Conservation (phyloP, 2,329 filamentous ascomycete species). For the Alternaria sp. region DNA sequence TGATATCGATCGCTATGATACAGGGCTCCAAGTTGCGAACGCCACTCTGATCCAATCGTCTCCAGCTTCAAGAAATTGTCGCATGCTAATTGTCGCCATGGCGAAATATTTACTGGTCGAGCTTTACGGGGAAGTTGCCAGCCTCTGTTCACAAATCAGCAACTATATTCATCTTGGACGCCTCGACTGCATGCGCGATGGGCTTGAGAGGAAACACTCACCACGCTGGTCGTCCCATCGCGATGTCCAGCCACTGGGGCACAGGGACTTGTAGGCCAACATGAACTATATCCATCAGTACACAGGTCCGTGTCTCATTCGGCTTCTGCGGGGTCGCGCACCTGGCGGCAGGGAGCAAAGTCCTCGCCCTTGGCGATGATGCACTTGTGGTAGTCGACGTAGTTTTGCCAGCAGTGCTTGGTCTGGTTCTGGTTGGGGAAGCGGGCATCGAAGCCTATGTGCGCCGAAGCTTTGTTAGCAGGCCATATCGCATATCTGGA, state of each 20-base stretch:
- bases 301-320: not conserved
- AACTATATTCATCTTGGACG: not conserved
- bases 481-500: slow-evolving; percentile 11
- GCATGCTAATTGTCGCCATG: slow-evolving; percentile 20
- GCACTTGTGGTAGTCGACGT: slow-evolving; percentile 99
- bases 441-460: slow-evolving; percentile 92
- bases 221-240: slow-evolving; percentile 98
- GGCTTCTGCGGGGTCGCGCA: slow-evolving; percentile 54
- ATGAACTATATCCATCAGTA: slow-evolving; percentile 73
- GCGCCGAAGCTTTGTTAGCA: slow-evolving; percentile 35
- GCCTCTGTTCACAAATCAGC: slow-evolving; percentile 32
- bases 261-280: slow-evolving; percentile 95
- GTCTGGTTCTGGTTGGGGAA: slow-evolving; percentile 98
- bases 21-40: slow-evolving; percentile 35
- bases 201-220: slow-evolving; percentile 57
- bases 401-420: slow-evolving; percentile 99
- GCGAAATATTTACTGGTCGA: slow-evolving; percentile 46
- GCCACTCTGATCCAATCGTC: slow-evolving; percentile 33
- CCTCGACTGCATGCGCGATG: too few species aligned
- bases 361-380: slow-evolving; percentile 98
- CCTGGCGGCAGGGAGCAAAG: slow-evolving; percentile 96
- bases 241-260: slow-evolving; percentile 91
- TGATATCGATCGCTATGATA: slow-evolving; percentile 42
- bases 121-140: slow-evolving; percentile 49
- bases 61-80: slow-evolving; percentile 28